These are phyloP conservation scores for Calonectria leucothoes DNA, from an alignment of 2,329 filamentous ascomycete species.

Conservation along the genomic window DNA sequence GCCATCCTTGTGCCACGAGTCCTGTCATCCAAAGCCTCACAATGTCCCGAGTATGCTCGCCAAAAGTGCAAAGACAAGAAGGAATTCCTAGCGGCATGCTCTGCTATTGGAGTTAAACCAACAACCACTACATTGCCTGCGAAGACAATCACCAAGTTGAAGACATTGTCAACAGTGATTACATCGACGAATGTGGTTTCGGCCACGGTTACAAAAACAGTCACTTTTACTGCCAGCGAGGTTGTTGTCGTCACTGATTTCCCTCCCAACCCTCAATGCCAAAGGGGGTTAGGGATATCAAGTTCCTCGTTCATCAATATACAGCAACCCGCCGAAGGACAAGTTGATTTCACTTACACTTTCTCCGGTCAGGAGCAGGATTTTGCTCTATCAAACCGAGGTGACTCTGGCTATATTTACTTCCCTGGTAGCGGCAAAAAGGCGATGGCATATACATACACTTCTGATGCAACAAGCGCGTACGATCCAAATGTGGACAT, in stretches of 20 bases:
- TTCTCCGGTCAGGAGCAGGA: not conserved
- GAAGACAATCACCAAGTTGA: not conserved
- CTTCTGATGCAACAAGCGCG: not conserved
- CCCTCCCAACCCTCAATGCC: not conserved
- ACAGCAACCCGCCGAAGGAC: not conserved
- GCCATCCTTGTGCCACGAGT: not conserved
- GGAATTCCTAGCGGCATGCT: not conserved
- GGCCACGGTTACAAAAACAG: not conserved
- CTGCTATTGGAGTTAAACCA: not conserved
- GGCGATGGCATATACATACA: not conserved
- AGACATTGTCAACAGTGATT: not conserved
- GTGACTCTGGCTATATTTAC: not conserved
- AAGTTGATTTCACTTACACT: not conserved
- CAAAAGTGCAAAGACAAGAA: not conserved
- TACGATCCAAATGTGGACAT: not conserved
- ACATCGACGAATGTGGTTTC: not conserved
- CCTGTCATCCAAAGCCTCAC: not conserved
- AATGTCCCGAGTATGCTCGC: not conserved
- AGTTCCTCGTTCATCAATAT: not conserved
- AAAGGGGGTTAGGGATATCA: not conserved
- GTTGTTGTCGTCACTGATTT: not conserved
- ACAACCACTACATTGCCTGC: not conserved
- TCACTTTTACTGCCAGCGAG: not conserved
- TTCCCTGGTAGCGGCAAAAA: not conserved
- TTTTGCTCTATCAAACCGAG: not conserved